These are phyloP conservation scores for Suhomyces xylopsoci DNA, from an alignment of 805 yeast species.

Conservation along the genomic window DNA sequence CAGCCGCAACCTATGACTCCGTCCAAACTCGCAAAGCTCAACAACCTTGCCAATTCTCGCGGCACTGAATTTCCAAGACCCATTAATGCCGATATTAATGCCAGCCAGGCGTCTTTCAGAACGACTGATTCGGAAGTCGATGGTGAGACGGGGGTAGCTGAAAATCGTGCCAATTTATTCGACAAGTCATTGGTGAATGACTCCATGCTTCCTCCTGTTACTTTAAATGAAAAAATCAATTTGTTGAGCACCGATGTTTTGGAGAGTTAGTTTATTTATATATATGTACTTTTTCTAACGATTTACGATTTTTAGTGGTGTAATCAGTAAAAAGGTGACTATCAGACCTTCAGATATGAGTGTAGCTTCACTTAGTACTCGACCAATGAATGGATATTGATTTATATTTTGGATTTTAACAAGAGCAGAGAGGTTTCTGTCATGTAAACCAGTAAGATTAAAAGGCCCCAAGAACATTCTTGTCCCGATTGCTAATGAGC, in stretches of 20 bases:
- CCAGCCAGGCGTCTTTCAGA: constrained; percentile 15
- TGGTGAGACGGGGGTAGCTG: constrained; percentile 18
- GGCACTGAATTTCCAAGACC: background rate
- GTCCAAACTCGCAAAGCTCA: background rate
- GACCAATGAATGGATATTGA: no score
- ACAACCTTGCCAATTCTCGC: background rate
- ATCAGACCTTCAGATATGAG: no score
- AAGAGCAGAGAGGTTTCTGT: no score
- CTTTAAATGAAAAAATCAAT: constrained; percentile 44
- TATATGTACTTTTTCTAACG: background rate
- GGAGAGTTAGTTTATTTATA: background rate
- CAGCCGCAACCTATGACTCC: background rate
- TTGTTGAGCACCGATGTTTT: constrained; percentile 31
- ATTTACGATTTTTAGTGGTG: background rate
- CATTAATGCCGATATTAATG: constrained; percentile 1
- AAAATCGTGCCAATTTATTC: constrained; percentile 11
- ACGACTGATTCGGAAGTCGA: constrained; percentile 29
- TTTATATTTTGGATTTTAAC: no score
- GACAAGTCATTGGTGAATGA: constrained; percentile 8
- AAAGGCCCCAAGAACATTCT: no score
- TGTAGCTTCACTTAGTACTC: no score
- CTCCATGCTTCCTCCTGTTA: constrained; percentile 33
- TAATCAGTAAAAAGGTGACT: background rate
- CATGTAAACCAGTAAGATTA: no score
- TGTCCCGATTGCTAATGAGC: no score